phyloP scores from a whole-genome alignment of 169 alveolate species.

The Theileria orientalis region DNA sequence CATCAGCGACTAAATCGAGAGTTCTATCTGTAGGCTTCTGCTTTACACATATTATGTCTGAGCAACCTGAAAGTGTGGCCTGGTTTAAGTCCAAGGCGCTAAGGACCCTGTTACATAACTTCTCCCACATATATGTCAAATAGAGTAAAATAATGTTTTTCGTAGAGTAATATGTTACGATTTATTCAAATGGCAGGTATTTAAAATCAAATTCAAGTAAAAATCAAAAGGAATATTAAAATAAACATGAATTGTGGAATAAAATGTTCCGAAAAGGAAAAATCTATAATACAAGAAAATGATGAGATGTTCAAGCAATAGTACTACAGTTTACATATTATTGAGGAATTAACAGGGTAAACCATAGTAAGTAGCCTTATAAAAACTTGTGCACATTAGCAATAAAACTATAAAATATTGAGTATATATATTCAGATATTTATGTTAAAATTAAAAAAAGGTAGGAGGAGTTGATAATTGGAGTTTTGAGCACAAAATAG shows the following conservation, averaged over 20 bases:
- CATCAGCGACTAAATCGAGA: conserved; percentile 20
- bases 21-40: conserved; percentile 65
- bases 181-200: not conserved
- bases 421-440: too few species aligned
- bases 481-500: too few species aligned
- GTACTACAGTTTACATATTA: too few species aligned
- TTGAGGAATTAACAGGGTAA: too few species aligned
- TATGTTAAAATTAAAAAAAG: not conserved
- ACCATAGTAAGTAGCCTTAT: not conserved
- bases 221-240: not conserved
- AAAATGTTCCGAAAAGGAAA: too few species aligned
- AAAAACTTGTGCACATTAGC: not conserved
- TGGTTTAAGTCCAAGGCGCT: conserved; percentile 88
- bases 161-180: not conserved
- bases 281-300: too few species aligned
- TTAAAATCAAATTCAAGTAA: not conserved
- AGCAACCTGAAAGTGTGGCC: conserved; percentile 91
- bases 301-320: too few species aligned
- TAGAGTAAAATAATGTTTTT: not conserved
- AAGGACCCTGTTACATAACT: conserved; percentile 86
- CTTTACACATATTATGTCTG: conserved; percentile 89
- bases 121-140: conserved; percentile 84
- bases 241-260: not conserved
- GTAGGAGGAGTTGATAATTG: not conserved
- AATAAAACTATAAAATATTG: too few species aligned